Evolutionary conservation across 1,139 yeast genomes (phyloP).

Genomic region (Lodderomyces orthopsilosis): DNA sequence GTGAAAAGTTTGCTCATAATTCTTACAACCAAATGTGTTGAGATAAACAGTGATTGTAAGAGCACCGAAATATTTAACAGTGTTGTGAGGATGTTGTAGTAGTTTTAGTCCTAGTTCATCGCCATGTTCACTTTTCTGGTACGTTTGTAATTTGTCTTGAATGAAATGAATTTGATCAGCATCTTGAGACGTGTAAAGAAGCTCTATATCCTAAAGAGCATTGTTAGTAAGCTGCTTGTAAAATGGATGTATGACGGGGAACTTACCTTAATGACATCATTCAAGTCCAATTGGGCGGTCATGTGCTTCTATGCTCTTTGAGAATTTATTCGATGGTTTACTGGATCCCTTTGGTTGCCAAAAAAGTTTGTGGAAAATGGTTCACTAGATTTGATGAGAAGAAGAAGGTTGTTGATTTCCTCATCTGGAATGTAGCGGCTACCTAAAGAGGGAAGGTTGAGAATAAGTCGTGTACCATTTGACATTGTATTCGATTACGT

Average conservation of each 20-base stretch:
- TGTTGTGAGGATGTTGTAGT: slow-evolving; percentile 36
- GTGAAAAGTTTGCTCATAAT: slow-evolving; percentile 9
- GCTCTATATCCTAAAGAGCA: slow-evolving; percentile 30
- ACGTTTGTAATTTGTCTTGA: slow-evolving; percentile 50
- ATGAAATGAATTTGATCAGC: slow-evolving; percentile 41
- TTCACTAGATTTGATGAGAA: not conserved
- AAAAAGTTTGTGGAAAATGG: not conserved
- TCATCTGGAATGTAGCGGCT: not conserved
- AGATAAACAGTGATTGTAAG: slow-evolving; percentile 62
- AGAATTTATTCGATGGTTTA: not conserved
- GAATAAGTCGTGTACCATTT: not conserved
- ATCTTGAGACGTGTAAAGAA: slow-evolving; percentile 41
- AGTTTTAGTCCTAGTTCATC: slow-evolving; percentile 49
- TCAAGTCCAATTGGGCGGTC: slow-evolving; percentile 7
- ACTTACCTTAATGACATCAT: slow-evolving; percentile 19
- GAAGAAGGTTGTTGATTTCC: not conserved
- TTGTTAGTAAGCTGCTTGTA: slow-evolving; percentile 10
- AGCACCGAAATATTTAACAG: slow-evolving; percentile 71
- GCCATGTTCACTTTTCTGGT: slow-evolving; percentile 56
- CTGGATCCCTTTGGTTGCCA: not conserved
- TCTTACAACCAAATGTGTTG: slow-evolving; percentile 26
- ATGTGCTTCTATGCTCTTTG: not conserved
- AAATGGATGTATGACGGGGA: not conserved
- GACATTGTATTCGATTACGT: not conserved
- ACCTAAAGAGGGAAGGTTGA: not conserved